phyloP scores from a whole-genome alignment of 1,139 yeast genomes.

The Candida sojae region DNA sequence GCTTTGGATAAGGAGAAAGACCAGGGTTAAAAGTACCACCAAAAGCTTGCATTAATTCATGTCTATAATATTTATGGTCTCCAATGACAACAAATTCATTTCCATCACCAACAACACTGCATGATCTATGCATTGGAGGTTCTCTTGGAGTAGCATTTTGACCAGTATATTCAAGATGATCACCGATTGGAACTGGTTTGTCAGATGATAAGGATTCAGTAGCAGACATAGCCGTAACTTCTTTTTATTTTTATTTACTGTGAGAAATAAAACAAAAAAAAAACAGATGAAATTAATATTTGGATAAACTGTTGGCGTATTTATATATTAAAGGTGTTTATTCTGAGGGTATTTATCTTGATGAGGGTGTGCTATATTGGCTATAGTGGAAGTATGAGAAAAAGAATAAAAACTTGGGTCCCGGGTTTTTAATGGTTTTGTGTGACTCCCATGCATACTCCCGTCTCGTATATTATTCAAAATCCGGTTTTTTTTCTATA shows the following conservation, averaged over 20 bases:
- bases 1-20: slow-evolving; percentile 30
- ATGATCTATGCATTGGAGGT: slow-evolving; percentile 15
- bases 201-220: slow-evolving; percentile 2
- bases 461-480: slow-evolving; percentile 1
- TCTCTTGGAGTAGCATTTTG: not conserved
- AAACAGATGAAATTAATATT: no score
- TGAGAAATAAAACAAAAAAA: no score
- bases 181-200: not conserved
- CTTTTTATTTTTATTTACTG: not conserved
- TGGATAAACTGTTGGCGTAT: not conserved
- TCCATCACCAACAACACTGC: slow-evolving; percentile 21
- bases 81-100: slow-evolving; percentile 31
- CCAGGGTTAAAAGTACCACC: slow-evolving; percentile 37
- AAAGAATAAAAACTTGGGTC: not conserved
- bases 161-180: not conserved
- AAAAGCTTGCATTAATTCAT: slow-evolving; percentile 42
- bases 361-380: not conserved
- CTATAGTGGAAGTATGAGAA: not conserved
- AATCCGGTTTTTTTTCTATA: not conserved
- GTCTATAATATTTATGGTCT: slow-evolving; percentile 31
- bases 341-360: not conserved
- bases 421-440: not conserved
- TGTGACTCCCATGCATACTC: not conserved
- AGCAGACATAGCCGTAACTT: not conserved
- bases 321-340: not conserved